Percentiles rank a stretch among this genome's conserved stretches.
These are phyloP conservation scores for Termitomyces sp. DNA, from an alignment of 768 basidiomycete genomes.

Conservation along the genomic window DNA sequence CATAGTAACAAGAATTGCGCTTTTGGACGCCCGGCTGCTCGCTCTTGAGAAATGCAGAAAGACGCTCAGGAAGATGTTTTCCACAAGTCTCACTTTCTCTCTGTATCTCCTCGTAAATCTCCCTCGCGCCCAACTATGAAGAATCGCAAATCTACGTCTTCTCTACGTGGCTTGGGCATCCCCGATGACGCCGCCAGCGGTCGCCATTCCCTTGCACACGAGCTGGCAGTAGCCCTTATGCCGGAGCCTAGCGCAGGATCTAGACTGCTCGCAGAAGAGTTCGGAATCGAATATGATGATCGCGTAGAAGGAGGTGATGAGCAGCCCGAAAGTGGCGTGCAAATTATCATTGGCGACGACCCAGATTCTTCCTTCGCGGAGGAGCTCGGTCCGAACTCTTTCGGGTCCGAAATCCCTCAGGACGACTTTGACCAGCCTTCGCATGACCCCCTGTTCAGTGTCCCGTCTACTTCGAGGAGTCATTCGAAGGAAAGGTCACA, in stretches of 20 bases:
- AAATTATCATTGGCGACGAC: slow-evolving; percentile 23
- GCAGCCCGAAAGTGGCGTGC: slow-evolving; percentile 22
- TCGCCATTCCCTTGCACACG: slow-evolving; percentile 76
- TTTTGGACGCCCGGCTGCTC: no score
- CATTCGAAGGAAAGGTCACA: slow-evolving; percentile 22
- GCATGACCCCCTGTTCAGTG: slow-evolving; percentile 35
- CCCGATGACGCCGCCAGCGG: slow-evolving; percentile 40
- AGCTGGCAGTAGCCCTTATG: slow-evolving; percentile 82
- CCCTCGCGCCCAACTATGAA: slow-evolving; percentile 26
- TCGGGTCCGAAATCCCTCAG: slow-evolving; percentile 18
- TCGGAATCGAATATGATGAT: slow-evolving; percentile 86
- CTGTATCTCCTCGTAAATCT: slow-evolving; percentile 28
- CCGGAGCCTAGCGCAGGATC: slow-evolving; percentile 79
- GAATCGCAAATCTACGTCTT: slow-evolving; percentile 43
- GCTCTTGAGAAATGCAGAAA: slow-evolving; percentile 15
- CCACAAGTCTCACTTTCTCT: slow-evolving; percentile 25
- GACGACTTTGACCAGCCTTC: slow-evolving; percentile 22
- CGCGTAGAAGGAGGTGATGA: slow-evolving; percentile 80
- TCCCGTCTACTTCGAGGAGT: slow-evolving; percentile 25
- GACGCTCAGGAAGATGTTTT: slow-evolving; percentile 24
- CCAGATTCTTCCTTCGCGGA: slow-evolving; percentile 35
- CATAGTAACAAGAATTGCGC: slow-evolving; percentile 6
- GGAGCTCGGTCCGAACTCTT: slow-evolving; percentile 30
- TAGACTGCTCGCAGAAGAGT: slow-evolving; percentile 78
- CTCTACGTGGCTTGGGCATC: slow-evolving; percentile 36